Conservation (phyloP, 495 filamentous ascomycete genomes). For the Penicillium ucsense region DNA sequence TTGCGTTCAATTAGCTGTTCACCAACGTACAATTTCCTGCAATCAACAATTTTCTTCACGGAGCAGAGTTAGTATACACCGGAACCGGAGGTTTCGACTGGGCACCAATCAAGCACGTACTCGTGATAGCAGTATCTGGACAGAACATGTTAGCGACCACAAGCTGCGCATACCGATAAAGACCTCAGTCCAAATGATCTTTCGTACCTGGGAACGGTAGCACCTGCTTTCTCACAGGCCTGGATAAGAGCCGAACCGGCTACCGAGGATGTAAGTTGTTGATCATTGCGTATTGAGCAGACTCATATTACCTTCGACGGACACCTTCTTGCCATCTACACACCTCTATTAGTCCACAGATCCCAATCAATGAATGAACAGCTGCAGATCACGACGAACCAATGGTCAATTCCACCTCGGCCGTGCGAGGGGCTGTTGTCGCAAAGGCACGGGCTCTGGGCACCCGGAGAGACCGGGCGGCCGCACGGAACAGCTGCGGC, state of each 20-base stretch:
- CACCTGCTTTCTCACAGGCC: conserved; percentile 95
- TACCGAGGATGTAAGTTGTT: conserved; percentile 20
- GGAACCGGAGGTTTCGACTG: conserved; percentile 1
- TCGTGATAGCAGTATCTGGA: conserved; percentile 97
- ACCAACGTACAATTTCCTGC: conserved; percentile 74
- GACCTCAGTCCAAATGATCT: background rate
- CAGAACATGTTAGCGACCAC: conserved; percentile 27
- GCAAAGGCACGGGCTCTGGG: conserved; percentile 61
- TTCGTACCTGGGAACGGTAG: conserved; percentile 70
- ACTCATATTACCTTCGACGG: conserved; percentile 68
- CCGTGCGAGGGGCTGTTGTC: conserved; percentile 58
- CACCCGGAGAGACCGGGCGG: conserved; percentile 65
- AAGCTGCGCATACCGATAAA: no score
- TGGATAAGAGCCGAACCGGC: conserved; percentile 91
- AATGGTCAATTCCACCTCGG: conserved; percentile 92
- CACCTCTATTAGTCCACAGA: conserved; percentile 3
- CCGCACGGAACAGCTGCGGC: conserved; percentile 76
- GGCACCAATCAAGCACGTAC: conserved; percentile 34
- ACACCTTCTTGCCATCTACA: conserved; percentile 90
- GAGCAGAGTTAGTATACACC: conserved; percentile 19
- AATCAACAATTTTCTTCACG: conserved; percentile 81
- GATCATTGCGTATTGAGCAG: conserved; percentile 4
- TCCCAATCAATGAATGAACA: conserved; percentile 13
- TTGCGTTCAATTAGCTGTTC: no score
- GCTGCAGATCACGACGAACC: conserved; percentile 44